Percentiles rank a stretch among this genome's conserved stretches.
Evolutionary conservation across 2,329 filamentous ascomycete genomes (phyloP).

Genomic region (Colletotrichum sp.): DNA sequence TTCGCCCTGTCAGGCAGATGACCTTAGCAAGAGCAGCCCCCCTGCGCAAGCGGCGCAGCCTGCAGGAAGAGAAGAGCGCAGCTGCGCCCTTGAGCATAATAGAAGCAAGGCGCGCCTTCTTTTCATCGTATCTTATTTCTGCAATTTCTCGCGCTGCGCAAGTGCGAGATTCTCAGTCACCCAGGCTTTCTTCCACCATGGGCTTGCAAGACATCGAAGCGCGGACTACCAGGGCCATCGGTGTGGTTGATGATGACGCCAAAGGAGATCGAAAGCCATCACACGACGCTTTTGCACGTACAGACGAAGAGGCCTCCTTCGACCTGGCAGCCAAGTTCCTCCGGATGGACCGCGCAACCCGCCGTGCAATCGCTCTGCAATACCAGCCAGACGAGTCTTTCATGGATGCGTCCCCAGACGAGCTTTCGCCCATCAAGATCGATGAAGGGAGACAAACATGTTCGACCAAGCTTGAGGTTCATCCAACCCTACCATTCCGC

Average conservation of each 20-base stretch:
- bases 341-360: not conserved
- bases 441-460: not conserved
- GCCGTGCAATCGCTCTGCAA: not conserved
- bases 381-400: not conserved
- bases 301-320: not conserved
- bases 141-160: not conserved
- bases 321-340: conserved; percentile 4
- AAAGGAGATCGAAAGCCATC: not conserved
- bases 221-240: not conserved
- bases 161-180: not conserved
- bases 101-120: not conserved
- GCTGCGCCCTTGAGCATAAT: conserved; percentile 1
- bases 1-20: not conserved
- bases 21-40: not conserved
- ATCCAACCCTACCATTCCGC: not conserved
- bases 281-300: not conserved
- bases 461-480: not conserved
- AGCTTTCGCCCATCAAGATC: not conserved
- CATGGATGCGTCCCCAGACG: not conserved
- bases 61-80: conserved; percentile 4
- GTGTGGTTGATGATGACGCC: not conserved
- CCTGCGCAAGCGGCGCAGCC: conserved; percentile 1
- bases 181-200: not conserved
- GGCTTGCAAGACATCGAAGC: not conserved
- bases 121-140: not conserved